Percentiles rank a stretch among this genome's conserved stretches.
These are phyloP conservation scores for Asterochloris erici DNA, from an alignment of 139 green algal species.

Conservation along the genomic window DNA sequence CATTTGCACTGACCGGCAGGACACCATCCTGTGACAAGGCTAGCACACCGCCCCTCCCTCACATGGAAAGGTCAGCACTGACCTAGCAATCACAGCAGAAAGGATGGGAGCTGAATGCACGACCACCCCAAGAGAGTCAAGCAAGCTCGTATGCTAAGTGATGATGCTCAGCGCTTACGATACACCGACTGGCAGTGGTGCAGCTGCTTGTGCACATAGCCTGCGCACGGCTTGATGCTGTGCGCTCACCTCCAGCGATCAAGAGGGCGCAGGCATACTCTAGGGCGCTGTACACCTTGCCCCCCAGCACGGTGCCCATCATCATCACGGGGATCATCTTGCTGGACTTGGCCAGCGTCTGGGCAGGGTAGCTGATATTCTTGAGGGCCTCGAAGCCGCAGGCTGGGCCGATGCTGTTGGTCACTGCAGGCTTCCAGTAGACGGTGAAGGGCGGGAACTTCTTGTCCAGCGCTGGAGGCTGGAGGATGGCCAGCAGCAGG, in stretches of 20 bases:
- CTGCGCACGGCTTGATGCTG: no score
- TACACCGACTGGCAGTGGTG: no score
- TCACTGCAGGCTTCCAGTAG: slow-evolving; percentile 82
- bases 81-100: no score
- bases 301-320: slow-evolving; percentile 81
- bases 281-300: slow-evolving; percentile 70
- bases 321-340: slow-evolving; percentile 99
- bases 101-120: no score
- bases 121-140: no score
- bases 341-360: slow-evolving; percentile 96
- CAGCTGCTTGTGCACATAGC: no score
- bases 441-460: slow-evolving; percentile 39
- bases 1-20: no score
- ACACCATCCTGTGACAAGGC: no score
- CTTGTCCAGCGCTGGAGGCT: slow-evolving; percentile 4
- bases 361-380: slow-evolving; percentile 92
- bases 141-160: no score
- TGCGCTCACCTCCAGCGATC: slow-evolving; percentile 51
- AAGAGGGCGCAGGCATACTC: slow-evolving; percentile 88
- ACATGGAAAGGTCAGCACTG: no score
- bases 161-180: no score
- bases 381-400: slow-evolving; percentile 87
- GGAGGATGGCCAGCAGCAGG: slow-evolving; percentile 33
- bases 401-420: slow-evolving; percentile 87
- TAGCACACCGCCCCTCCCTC: no score